A percentile compares a stretch with the other conserved stretches of the same genome.
phyloP scores from a whole-genome alignment of 2,329 filamentous ascomycete genomes.

The Colletotrichum sp. region DNA sequence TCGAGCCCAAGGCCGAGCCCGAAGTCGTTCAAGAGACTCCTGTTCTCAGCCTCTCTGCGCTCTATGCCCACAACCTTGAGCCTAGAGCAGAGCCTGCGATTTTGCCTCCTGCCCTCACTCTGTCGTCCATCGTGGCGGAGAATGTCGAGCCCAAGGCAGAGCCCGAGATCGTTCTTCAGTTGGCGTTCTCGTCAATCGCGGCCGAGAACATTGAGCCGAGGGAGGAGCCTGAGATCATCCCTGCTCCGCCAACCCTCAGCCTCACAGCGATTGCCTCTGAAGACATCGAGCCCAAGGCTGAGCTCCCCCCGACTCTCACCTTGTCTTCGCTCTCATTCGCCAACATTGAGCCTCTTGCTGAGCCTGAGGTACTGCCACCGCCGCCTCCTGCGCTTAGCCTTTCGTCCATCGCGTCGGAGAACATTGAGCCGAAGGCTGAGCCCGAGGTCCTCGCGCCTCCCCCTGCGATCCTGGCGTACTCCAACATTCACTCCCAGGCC shows the following conservation, averaged over 20 bases:
- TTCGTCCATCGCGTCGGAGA: constrained; percentile 35
- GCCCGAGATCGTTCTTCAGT: constrained; percentile 21
- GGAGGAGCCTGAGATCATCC: constrained; percentile 36
- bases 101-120: constrained; percentile 27
- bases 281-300: constrained; percentile 36
- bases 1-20: constrained; percentile 38
- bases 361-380: constrained; percentile 33
- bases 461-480: constrained; percentile 35
- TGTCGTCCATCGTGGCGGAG: constrained; percentile 37
- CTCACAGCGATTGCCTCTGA: constrained; percentile 36
- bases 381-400: constrained; percentile 37
- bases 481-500: constrained; percentile 46
- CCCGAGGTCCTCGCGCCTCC: constrained; percentile 26
- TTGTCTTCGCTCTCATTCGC: constrained; percentile 38
- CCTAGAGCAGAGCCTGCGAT: constrained; percentile 30
- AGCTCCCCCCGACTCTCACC: constrained; percentile 31
- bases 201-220: constrained; percentile 32
- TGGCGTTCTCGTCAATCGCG: constrained; percentile 28
- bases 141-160: constrained; percentile 32
- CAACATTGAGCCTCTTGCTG: constrained; percentile 46
- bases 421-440: constrained; percentile 37
- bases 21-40: constrained; percentile 22
- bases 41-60: constrained; percentile 21
- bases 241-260: constrained; percentile 36
- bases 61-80: constrained; percentile 18